Evolutionary conservation across 441 rosid species (phyloP).

Genomic region (Arabidopsis hybrid): DNA sequence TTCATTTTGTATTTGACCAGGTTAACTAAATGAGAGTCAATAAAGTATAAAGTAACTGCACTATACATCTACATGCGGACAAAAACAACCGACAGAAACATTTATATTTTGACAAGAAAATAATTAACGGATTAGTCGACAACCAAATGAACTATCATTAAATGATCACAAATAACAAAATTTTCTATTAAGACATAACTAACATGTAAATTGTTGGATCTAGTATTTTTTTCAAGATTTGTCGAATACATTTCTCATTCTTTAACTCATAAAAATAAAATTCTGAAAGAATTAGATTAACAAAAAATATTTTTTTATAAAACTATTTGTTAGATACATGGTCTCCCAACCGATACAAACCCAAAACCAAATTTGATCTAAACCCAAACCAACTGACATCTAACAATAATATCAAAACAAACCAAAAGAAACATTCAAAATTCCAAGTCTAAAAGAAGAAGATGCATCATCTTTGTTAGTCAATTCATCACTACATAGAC

Average conservation of each 20-base stretch:
- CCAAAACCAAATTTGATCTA: not conserved
- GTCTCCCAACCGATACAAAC: not conserved
- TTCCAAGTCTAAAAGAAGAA: not conserved
- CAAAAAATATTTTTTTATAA: not conserved
- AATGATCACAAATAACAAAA: not conserved
- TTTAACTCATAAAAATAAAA: not conserved
- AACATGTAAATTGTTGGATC: not conserved
- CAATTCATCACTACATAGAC: slow-evolving; percentile 20
- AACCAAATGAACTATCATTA: not conserved
- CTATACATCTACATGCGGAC: not conserved
- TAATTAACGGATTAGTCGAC: not conserved
- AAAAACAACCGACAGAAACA: not conserved
- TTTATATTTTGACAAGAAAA: not conserved
- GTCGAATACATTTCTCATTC: not conserved
- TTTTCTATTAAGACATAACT: not conserved
- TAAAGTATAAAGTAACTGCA: slow-evolving; percentile 11
- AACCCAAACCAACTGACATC: not conserved
- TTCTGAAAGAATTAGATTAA: not conserved
- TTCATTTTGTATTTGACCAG: slow-evolving; percentile 4
- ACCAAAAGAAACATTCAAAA: not conserved
- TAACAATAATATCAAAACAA: not conserved
- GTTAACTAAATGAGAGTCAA: not conserved
- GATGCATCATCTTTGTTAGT: slow-evolving; percentile 30
- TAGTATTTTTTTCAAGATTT: not conserved
- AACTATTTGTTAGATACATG: not conserved